These are phyloP conservation scores for Melampsora larici-populina DNA, from an alignment of 1,284 basidiomycete species.

Conservation along the genomic window DNA sequence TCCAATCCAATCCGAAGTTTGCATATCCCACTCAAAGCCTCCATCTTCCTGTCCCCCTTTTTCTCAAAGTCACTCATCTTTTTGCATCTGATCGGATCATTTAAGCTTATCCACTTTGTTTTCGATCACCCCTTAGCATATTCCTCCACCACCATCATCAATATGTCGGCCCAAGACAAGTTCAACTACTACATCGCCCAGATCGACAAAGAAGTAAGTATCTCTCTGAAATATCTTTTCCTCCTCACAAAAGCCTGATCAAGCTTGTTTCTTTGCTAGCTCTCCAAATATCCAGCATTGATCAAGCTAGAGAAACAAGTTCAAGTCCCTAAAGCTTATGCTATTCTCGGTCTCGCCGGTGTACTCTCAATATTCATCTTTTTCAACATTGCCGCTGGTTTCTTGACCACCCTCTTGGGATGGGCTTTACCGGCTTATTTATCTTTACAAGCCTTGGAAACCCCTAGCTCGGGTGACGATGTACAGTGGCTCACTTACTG, in stretches of 20 bases:
- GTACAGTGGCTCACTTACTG: slow-evolving; percentile 72
- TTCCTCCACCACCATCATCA: neutral
- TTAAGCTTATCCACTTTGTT: neutral
- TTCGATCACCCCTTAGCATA: neutral
- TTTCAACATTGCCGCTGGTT: slow-evolving; percentile 74
- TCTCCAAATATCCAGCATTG: slow-evolving; percentile 41
- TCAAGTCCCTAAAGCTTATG: slow-evolving; percentile 45
- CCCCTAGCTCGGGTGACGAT: slow-evolving; percentile 68
- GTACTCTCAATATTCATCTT: slow-evolving; percentile 60
- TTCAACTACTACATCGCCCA: slow-evolving; percentile 43
- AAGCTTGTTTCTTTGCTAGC: slow-evolving; percentile 9
- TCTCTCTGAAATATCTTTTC: neutral
- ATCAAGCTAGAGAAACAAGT: slow-evolving; percentile 34
- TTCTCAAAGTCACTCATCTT: neutral
- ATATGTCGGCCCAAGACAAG: slow-evolving; percentile 42
- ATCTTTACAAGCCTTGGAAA: slow-evolving; percentile 78
- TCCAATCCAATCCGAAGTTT: neutral
- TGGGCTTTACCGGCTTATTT: slow-evolving; percentile 79
- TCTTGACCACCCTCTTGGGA: slow-evolving; percentile 77
- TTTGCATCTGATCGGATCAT: neutral
- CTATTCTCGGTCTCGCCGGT: slow-evolving; percentile 26
- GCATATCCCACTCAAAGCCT: neutral
- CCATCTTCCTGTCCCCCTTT: neutral
- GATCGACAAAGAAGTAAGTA: slow-evolving; percentile 42
- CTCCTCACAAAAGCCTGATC: slow-evolving; percentile 3